Base-by-base conservation (phyloP, 805 yeast genomes). In the Hanseniaspora taiwanica region DNA sequence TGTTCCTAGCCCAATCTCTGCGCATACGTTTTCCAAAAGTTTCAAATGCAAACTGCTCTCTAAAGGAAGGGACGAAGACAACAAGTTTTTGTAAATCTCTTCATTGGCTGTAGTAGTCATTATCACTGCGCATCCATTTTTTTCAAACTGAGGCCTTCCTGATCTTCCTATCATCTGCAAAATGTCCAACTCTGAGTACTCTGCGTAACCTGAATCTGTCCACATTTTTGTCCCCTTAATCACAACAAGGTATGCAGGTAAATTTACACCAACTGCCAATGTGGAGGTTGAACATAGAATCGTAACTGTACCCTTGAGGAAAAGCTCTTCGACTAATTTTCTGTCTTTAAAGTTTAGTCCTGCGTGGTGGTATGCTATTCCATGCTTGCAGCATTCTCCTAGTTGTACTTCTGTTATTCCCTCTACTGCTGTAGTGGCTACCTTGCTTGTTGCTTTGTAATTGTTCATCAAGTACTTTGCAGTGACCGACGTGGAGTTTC, bases 131-230 rank as follows among this genome's bases (percentile, higher is more conserved):
- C 62, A 59, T 3, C 67, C 71, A 27, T 65, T 65, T 3, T 60
- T 62, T 47, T 74, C 78, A 50, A 64, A 72, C 24, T 70, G 75
- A 0, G 79, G 78, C 37, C 80, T 62, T 3, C 81, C 81, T 3
- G 81, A 80, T 48, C 81, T 61, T 3, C 80, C 81, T 53, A 76
- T 66, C 81, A 76, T 76, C 46, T 76, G 81, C 33, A 72, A 52
- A 23, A 75, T 56, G 42, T 74, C 80, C 19, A 73, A 55, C 36
- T 70, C 73, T 2, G 75, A 63, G 50, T 74, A 75, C 43, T 76
- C 81, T 27, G 57, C 58, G 44, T 68, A 62, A 40, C 62, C 68
- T 18, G 69, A 68, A 17, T 66, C 68, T 16, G 53, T 56, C 72
- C 79, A 81, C 39, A 71, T 66, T 48, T 70, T 75, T 0, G 81